Percentiles rank a stretch among this genome's conserved stretches.
These are phyloP conservation scores for Adansonia gregorii DNA, from an alignment of 441 rosid genomes.

Conservation along the genomic window DNA sequence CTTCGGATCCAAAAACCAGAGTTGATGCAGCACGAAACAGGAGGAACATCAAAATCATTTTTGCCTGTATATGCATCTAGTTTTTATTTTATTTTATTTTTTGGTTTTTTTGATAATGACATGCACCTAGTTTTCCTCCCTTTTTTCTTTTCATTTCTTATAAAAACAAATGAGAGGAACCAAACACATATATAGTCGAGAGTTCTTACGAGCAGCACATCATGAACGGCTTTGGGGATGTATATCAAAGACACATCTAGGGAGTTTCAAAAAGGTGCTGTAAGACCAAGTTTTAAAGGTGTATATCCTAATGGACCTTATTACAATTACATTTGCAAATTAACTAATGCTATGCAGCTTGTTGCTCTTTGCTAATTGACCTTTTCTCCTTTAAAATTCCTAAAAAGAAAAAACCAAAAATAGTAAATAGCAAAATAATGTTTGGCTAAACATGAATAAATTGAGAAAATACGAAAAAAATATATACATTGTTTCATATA, in stretches of 20 bases:
- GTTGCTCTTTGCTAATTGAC: neutral
- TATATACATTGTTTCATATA: neutral
- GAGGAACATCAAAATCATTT: neutral
- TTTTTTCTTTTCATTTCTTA: constrained; percentile 3
- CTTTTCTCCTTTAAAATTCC: neutral
- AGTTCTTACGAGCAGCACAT: constrained; percentile 10
- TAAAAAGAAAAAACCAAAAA: neutral
- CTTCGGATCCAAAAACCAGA: neutral
- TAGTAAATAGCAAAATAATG: neutral
- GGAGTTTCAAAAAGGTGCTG: neutral
- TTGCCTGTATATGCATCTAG: neutral
- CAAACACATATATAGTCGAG: neutral
- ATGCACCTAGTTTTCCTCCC: neutral
- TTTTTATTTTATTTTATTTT: neutral
- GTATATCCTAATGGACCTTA: neutral
- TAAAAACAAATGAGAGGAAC: neutral
- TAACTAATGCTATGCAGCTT: neutral
- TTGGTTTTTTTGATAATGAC: neutral
- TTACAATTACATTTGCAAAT: neutral
- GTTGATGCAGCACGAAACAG: neutral
- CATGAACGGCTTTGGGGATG: neutral
- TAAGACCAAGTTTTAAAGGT: neutral
- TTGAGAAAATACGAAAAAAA: neutral
- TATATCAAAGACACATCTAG: constrained; percentile 2
- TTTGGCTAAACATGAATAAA: neutral